Evolutionary conservation across 257 asterid species (phyloP), one percentile per base, ranked within the genome.

Genomic region (Nicotiana attenuata): DNA sequence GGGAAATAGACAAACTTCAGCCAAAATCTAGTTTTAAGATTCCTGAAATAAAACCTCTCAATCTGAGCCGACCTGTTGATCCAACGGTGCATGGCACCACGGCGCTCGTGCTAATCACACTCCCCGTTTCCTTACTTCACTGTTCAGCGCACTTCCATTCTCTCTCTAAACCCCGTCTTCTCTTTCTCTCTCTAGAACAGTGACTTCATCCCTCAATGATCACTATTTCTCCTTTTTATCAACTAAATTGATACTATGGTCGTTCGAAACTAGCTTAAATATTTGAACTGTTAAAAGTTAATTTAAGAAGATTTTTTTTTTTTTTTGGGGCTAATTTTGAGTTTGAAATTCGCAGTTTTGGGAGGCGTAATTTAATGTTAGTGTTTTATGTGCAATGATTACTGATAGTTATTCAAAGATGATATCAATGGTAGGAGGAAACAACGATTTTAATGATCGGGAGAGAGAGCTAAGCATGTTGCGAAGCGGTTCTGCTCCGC

Each of bases 401-500:
- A 55, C n/a, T 55, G 3, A 55, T 16, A 55, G 2, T 55, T 55
- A 55, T 55, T 55, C 60, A 55, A 55, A 55, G 20, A 55, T 55
- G 22, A 15, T 55, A 50, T 13, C 56, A 50, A 50, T 52, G 56
- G 56, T 52, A 52, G 19, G 56, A 52, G 56, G 81, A 53, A 56
- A 79, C 22, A 65, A 67, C 20, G 80, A 81, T 9, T 33, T 22
- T 14, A 66, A 81, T 68, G 80, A 81, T 55, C 80, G 80, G 11
- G 80, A 81, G 35, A 81, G 35, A 66, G 84, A 82, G 77, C 77
- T 82, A 22, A 82, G 65, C 76, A 20, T 82, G 26, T 83, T 63
- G 19, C 65, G 85, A 69, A 83, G 85, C 33, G 82, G 85, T 16
- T 83, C 85, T 16, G 85, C 85, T 10, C 85, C 85, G 9, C 85